These are phyloP conservation scores for Cenchrus americanus DNA, from an alignment of 176 grass and related monocot species.

Conservation along the genomic window DNA sequence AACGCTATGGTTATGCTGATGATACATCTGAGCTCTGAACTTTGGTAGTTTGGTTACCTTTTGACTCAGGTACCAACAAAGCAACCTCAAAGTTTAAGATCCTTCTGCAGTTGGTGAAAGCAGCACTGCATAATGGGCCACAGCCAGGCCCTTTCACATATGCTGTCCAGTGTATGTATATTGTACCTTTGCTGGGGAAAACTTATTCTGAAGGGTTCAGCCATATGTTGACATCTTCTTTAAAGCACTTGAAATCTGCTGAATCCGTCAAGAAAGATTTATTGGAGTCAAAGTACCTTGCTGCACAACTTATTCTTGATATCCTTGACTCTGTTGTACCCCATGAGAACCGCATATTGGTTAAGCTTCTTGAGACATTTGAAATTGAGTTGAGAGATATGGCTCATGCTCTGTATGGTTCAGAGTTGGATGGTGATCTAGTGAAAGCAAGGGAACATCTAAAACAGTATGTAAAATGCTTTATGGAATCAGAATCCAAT, in stretches of 20 bases:
- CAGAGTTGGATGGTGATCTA: slow-evolving; percentile 56
- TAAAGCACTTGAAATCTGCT: slow-evolving; percentile 69
- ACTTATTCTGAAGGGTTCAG: slow-evolving; percentile 83
- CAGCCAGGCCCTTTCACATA: slow-evolving; percentile 94
- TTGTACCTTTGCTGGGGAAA: slow-evolving; percentile 75
- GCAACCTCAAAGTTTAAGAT: slow-evolving; percentile 86
- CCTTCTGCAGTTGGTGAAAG: slow-evolving; percentile 68
- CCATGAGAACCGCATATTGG: slow-evolving; percentile 82
- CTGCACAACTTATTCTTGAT: slow-evolving; percentile 60
- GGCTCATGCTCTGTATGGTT: slow-evolving; percentile 60
- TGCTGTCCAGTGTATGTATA: slow-evolving; percentile 84
- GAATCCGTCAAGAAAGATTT: slow-evolving; percentile 65
- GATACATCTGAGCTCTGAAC: neutral
- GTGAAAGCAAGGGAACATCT: slow-evolving; percentile 55
- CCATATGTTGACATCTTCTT: slow-evolving; percentile 84
- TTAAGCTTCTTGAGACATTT: slow-evolving; percentile 87
- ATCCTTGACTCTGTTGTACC: slow-evolving; percentile 66
- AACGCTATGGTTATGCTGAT: neutral
- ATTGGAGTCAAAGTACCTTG: slow-evolving; percentile 74
- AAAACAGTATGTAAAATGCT: slow-evolving; percentile 48
- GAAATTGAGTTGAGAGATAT: slow-evolving; percentile 79
- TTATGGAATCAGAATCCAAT: slow-evolving; percentile 73
- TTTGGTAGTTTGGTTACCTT: slow-evolving; percentile 33
- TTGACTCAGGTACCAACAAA: slow-evolving; percentile 73
- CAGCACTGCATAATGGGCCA: slow-evolving; percentile 71